Evolutionary conservation across 208 protist genomes (phyloP).

Genomic region (Acanthamoeba divionensis): DNA sequence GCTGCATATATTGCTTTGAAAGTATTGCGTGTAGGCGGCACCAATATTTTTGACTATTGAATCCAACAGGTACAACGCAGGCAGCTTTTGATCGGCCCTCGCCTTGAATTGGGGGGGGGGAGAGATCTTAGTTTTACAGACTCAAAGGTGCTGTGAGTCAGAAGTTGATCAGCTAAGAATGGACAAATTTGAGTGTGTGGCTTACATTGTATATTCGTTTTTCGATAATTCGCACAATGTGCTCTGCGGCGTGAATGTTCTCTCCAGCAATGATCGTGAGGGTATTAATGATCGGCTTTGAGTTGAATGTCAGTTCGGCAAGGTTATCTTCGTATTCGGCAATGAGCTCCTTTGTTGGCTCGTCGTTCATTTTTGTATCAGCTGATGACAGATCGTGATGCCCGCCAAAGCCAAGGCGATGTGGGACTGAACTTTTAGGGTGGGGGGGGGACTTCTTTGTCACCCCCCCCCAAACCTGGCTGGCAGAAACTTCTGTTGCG

Average conservation of each 20-base stretch:
- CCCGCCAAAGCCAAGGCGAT: too few relatives aligned
- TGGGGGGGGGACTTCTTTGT: too few relatives aligned
- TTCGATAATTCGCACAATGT: constrained; percentile 43
- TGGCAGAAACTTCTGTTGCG: too few relatives aligned
- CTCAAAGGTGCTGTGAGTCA: background rate
- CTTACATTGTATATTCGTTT: constrained; percentile 12
- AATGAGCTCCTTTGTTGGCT: constrained; percentile 9
- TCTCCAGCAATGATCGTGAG: constrained; percentile 53
- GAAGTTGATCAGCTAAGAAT: background rate
- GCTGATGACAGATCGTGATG: too few relatives aligned
- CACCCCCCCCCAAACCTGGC: too few relatives aligned
- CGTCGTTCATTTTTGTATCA: too few relatives aligned
- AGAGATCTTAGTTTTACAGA: too few relatives aligned
- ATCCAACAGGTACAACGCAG: constrained; percentile 48
- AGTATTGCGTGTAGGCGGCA: constrained; percentile 1
- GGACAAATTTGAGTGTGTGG: background rate
- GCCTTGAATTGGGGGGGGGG: background rate
- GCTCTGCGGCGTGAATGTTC: background rate
- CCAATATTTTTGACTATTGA: constrained; percentile 56
- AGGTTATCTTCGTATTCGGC: constrained; percentile 37
- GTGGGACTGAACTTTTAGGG: too few relatives aligned
- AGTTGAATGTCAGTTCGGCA: constrained; percentile 47
- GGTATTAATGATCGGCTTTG: constrained; percentile 47
- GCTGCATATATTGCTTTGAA: background rate
- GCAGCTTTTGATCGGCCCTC: constrained; percentile 12